Evolutionary conservation across 371 early-diverging fungal species (phyloP).

Genomic region (Batkoa obscura): DNA sequence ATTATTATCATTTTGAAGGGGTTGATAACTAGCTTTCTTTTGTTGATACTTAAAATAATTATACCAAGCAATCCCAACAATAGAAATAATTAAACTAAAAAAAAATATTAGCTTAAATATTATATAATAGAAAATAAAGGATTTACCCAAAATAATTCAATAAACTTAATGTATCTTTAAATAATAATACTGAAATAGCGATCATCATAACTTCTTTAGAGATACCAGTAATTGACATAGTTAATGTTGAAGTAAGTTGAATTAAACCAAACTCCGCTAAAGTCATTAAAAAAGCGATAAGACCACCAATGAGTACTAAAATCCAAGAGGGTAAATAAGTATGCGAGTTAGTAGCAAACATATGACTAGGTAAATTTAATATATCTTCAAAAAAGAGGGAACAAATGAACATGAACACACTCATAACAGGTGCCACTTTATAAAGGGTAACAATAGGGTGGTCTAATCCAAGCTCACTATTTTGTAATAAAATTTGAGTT

Average conservation of each 20-base stretch:
- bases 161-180: background rate
- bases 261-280: conserved; percentile 65
- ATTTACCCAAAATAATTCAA: conserved; percentile 6
- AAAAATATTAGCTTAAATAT: background rate
- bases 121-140: background rate
- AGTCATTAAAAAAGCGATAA: conserved; percentile 74
- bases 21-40: no score
- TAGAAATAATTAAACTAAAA: conserved; percentile 2
- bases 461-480: conserved; percentile 12
- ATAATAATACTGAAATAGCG: background rate
- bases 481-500: conserved; percentile 60
- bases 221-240: conserved; percentile 76
- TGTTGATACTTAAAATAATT: conserved; percentile 6
- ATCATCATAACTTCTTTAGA: conserved; percentile 26
- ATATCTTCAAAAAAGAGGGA: conserved; percentile 10
- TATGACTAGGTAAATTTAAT: conserved; percentile 26
- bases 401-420: background rate
- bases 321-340: conserved; percentile 22
- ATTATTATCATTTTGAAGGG: no score
- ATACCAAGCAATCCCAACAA: conserved; percentile 3
- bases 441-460: background rate
- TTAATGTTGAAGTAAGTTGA: conserved; percentile 59
- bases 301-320: conserved; percentile 38
- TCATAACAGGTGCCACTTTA: conserved; percentile 1
- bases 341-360: conserved; percentile 24